Evolutionary conservation across 768 basidiomycete genomes (phyloP), one percentile per base, ranked within the genome.

Genomic region (Steccherinum ochraceum): DNA sequence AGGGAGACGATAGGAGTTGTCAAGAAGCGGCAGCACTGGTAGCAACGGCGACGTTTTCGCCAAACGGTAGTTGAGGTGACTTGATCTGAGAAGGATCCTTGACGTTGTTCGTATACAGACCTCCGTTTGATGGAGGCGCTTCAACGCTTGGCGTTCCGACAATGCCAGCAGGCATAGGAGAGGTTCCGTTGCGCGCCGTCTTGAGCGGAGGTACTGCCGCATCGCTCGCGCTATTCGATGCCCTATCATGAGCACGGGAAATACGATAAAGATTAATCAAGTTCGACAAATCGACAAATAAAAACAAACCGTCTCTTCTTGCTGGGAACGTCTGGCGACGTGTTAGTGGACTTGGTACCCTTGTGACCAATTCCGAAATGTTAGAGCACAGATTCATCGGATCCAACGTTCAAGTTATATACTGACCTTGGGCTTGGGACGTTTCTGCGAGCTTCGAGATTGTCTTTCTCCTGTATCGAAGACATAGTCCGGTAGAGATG

Each of bases 381-480:
- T 56, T 40, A 40, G 26, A 51, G 49, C 16, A 56, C 45, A 26
- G 19, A 16, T 40, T 40, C 21, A 18, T 27, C 44, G 23, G 19
- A 50, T 39, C 10, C 41, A 43, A 50, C 50, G 25, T 49, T 45
- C 50, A 54, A n/a, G n/a, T n/a, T n/a, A n/a, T n/a, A 54, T 49
- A 69, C 78, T 61, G 66, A 80, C 79, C 75, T 79, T 80, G 51
- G 69, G 65, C 73, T 91, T 92, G 40, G 81, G 72, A 46, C 91
- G 84, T 65, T 93, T 93, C 65, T 83, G 76, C 10, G 74, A 76
- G 45, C 77, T 69, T 59, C 83, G 83, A 11, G 80, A 78, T 56
- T 86, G 86, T 23, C 89, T 84, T 66, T 91, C 89, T 48, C 87
- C 88, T 27, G 77, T 75, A 41, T 89, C 91, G 57, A 86, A 90